Percentiles rank a stretch among this genome's conserved stretches.
phyloP scores from a whole-genome alignment of 805 yeast genomes.

The Candida pseudofarinosa region DNA sequence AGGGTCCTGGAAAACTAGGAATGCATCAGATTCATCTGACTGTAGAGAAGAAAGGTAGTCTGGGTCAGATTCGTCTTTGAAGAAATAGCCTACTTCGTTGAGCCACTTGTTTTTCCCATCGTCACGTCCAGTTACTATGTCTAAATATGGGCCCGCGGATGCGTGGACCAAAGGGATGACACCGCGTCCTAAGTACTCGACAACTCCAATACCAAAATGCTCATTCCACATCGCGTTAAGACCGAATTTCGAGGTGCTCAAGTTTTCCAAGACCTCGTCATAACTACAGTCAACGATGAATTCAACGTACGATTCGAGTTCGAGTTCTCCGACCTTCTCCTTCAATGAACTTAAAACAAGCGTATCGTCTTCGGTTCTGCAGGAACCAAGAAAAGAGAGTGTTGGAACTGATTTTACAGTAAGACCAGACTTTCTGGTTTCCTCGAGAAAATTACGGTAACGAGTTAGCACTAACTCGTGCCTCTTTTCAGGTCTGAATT shows the following conservation, averaged over 20 bases:
- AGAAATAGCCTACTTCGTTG: slow-evolving; percentile 73
- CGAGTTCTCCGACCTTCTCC: slow-evolving; percentile 29
- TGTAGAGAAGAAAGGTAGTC: slow-evolving; percentile 40
- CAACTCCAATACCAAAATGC: slow-evolving; percentile 97
- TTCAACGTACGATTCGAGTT: slow-evolving; percentile 34
- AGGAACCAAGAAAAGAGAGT: slow-evolving; percentile 78
- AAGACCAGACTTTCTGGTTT: slow-evolving; percentile 12
- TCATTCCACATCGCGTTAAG: slow-evolving; percentile 99
- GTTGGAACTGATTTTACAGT: slow-evolving; percentile 39
- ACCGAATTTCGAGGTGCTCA: slow-evolving; percentile 64
- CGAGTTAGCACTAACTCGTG: slow-evolving; percentile 67
- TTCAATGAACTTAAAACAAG: slow-evolving; percentile 50
- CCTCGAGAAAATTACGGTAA: slow-evolving; percentile 51
- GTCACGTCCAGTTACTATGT: slow-evolving; percentile 53
- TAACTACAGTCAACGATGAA: slow-evolving; percentile 76
- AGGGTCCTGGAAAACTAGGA: slow-evolving; percentile 3
- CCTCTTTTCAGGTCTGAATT: slow-evolving; percentile 93
- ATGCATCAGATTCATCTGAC: slow-evolving; percentile 4
- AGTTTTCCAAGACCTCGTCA: slow-evolving; percentile 49
- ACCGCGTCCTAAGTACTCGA: slow-evolving; percentile 85
- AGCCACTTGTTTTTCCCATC: slow-evolving; percentile 16
- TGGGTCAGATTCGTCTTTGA: slow-evolving; percentile 67
- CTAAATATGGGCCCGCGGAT: slow-evolving; percentile 90
- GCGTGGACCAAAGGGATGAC: slow-evolving; percentile 88
- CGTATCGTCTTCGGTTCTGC: slow-evolving; percentile 66